These are phyloP conservation scores for Podosphaera fusca DNA, from an alignment of 2,329 filamentous ascomycete species.

Conservation along the genomic window DNA sequence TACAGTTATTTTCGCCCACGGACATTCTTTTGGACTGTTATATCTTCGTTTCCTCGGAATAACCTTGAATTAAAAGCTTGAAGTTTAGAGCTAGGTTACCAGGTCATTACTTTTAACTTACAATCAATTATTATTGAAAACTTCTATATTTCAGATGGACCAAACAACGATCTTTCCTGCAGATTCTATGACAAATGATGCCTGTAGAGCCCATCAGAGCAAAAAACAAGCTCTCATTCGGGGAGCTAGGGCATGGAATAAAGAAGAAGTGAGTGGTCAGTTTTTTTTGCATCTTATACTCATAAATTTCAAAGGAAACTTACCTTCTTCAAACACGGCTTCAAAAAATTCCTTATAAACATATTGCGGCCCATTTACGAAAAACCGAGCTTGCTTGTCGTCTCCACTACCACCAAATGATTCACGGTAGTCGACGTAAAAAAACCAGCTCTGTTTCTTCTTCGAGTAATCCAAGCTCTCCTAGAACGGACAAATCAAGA, in stretches of 20 bases:
- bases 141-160: constrained; percentile 14
- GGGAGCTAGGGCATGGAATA: constrained; percentile 62
- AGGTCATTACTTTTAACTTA: too few species aligned
- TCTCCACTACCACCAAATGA: constrained; percentile 69
- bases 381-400: constrained; percentile 77
- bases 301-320: constrained; percentile 33
- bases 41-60: too few species aligned
- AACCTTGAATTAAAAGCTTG: too few species aligned
- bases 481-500: constrained; percentile 22
- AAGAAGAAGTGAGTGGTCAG: constrained; percentile 41
- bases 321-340: constrained; percentile 66
- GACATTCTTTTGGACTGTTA: too few species aligned
- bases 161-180: constrained; percentile 17
- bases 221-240: constrained; percentile 47
- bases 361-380: constrained; percentile 64
- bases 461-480: constrained; percentile 27
- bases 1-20: too few species aligned
- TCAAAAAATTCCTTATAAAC: constrained; percentile 80
- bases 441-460: constrained; percentile 46
- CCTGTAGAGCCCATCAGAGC: constrained; percentile 37
- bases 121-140: constrained; percentile 8
- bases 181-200: constrained; percentile 32
- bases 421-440: constrained; percentile 61
- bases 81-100: too few species aligned
- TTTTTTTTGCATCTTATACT: not conserved